These are phyloP conservation scores for Lentinula novae-zelandiae DNA, from an alignment of 1,284 basidiomycete species.

Conservation along the genomic window DNA sequence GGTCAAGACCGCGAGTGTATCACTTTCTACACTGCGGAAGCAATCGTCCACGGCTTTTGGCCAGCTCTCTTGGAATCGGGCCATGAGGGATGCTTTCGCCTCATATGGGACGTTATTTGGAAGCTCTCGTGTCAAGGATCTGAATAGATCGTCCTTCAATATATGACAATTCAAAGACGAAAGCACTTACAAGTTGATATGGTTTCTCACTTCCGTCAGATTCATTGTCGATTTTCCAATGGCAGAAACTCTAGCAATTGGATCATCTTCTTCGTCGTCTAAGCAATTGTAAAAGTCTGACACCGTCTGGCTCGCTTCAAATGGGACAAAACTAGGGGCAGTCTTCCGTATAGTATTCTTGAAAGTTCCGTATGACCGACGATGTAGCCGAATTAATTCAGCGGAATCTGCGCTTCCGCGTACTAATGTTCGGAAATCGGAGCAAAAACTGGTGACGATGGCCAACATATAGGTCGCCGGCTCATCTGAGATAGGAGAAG, in stretches of 20 bases:
- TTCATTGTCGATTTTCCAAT: slow-evolving; percentile 15
- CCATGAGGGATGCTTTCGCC: slow-evolving; percentile 27
- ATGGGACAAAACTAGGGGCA: slow-evolving; percentile 28
- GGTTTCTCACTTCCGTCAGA: slow-evolving; percentile 27
- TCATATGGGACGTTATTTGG: slow-evolving; percentile 30
- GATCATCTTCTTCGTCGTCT: slow-evolving; percentile 9
- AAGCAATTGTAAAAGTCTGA: slow-evolving; percentile 31
- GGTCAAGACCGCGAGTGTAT: slow-evolving; percentile 16
- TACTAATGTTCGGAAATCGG: slow-evolving; percentile 23
- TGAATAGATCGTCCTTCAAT: slow-evolving; percentile 16
- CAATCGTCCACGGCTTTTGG: slow-evolving; percentile 21
- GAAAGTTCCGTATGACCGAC: slow-evolving; percentile 23
- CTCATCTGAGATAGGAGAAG: slow-evolving; percentile 21
- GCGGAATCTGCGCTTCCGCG: slow-evolving; percentile 20
- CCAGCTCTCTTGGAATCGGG: slow-evolving; percentile 32
- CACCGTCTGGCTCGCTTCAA: slow-evolving; percentile 11
- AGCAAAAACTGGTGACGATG: slow-evolving; percentile 27
- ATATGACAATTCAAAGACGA: not conserved
- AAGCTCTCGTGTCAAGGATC: slow-evolving; percentile 30
- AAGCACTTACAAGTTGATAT: slow-evolving; percentile 28
- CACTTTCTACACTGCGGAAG: slow-evolving; percentile 25
- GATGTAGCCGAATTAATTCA: slow-evolving; percentile 22
- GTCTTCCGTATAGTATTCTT: slow-evolving; percentile 26
- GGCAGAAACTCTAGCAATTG: slow-evolving; percentile 16
- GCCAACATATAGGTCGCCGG: slow-evolving; percentile 29